Evolutionary conservation across 2,329 filamentous ascomycete genomes (phyloP).

Genomic region (Aspergillus quadricinctus): DNA sequence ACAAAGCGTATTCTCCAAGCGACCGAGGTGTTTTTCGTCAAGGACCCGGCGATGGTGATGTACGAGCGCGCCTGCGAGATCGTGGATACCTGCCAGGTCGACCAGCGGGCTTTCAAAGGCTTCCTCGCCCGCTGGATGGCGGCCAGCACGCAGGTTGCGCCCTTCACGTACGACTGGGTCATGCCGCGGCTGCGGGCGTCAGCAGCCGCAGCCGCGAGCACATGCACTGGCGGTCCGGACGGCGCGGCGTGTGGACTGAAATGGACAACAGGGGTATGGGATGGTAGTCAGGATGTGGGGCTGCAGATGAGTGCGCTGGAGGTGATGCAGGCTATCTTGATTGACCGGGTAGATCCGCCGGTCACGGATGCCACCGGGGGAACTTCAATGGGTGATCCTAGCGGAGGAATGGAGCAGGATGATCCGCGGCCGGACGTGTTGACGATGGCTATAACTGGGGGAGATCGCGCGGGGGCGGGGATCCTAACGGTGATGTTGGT

Average conservation of each 20-base stretch:
- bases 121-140: slow-evolving; percentile 60
- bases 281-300: slow-evolving; percentile 35
- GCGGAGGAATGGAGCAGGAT: slow-evolving; percentile 18
- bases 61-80: slow-evolving; percentile 58
- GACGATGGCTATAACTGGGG: slow-evolving; percentile 23
- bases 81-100: slow-evolving; percentile 54
- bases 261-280: slow-evolving; percentile 37
- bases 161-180: slow-evolving; percentile 50
- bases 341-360: slow-evolving; percentile 25
- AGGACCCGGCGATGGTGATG: slow-evolving; percentile 45
- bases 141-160: slow-evolving; percentile 54
- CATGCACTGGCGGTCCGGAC: slow-evolving; percentile 48
- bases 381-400: slow-evolving; percentile 31
- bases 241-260: slow-evolving; percentile 35
- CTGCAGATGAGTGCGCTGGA: slow-evolving; percentile 39
- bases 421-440: slow-evolving; percentile 10
- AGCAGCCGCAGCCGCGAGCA: slow-evolving; percentile 51
- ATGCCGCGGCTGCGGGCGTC: slow-evolving; percentile 51
- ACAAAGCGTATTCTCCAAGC: slow-evolving; percentile 52
- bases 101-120: slow-evolving; percentile 63
- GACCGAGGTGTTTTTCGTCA: slow-evolving; percentile 49
- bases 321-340: slow-evolving; percentile 32
- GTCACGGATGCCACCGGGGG: slow-evolving; percentile 29
- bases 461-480: slow-evolving; percentile 41
- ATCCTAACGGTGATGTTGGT: slow-evolving; percentile 40